Base-by-base conservation (phyloP, 805 yeast genomes). In the Debaryomyces maramus region DNA sequence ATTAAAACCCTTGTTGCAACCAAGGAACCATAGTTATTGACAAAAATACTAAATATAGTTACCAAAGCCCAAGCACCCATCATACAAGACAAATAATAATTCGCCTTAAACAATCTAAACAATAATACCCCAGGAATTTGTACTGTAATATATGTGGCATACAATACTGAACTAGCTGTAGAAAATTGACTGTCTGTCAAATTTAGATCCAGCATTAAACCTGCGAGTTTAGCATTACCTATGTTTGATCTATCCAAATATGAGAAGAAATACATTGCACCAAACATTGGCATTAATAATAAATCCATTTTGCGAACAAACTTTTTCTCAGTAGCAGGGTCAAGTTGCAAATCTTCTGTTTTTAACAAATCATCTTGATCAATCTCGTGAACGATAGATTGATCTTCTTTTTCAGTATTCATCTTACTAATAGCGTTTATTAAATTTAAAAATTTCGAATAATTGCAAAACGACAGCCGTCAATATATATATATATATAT, bases 211-310 rank as follows among this genome's bases (percentile, higher is more conserved):
- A 61, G 60, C 0, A 65, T 55, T 44, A 78, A 47, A 3, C 84
- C 83, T 10, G 80, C 82, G 3, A 75, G 65, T 30, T 67, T 67
- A 7, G 83, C 83, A 51, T 79, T 79, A 48, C 83, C 83, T 39
- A 79, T 75, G 51, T 78, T 78, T 10, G 81, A 73, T 43, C 77
- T 67, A 55, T 79, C 84, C 40, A 79, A 57, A 34, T 68, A 65
- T 3, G 79, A 70, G 32, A 72, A 58, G 40, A 76, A 66, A 51
- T 74, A 76, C 31, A 21, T 24, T 39, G 26, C 15, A 39, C 41
- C 23, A 39, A 39, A 26, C 37, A 32, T 3, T 33, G 37, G 32
- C 34, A 39, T 34, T 32, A 39, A 18, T 39, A 36, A 14, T 68
- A 67, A 29, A 69, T 60, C 46, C 70, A 56, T 36, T 65, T 70